Evolutionary conservation across 108 stramenopile species (phyloP).

Genomic region (Mediolabrus comicus): DNA sequence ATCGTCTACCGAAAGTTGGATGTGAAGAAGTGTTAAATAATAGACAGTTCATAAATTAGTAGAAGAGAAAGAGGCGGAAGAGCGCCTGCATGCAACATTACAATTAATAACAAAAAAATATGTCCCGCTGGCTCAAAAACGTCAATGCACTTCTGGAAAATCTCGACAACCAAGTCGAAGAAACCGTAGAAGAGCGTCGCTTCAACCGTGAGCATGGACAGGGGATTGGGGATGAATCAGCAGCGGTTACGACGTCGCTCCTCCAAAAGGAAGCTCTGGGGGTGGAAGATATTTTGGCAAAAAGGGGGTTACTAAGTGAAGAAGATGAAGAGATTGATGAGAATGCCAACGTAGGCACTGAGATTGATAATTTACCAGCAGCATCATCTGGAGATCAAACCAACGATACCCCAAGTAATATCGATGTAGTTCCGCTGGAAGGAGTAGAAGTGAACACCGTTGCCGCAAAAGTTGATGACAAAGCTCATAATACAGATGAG

Average conservation of each 20-base stretch:
- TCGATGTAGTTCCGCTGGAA: background rate
- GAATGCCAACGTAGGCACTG: background rate
- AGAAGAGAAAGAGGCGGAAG: too few species aligned
- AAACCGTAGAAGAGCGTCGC: slow-evolving; percentile 55
- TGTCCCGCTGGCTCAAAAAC: slow-evolving; percentile 79
- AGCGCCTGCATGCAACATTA: too few species aligned
- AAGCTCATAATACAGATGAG: too few species aligned
- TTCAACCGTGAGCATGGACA: slow-evolving; percentile 5
- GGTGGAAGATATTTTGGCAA: slow-evolving; percentile 41
- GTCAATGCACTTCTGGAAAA: slow-evolving; percentile 82
- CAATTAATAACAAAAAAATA: slow-evolving; percentile 20
- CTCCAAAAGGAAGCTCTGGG: slow-evolving; percentile 6
- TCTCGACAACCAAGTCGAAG: slow-evolving; percentile 73
- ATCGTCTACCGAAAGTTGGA: too few species aligned
- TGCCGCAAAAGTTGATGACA: too few species aligned
- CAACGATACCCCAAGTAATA: background rate
- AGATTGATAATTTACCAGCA: background rate
- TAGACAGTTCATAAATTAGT: too few species aligned
- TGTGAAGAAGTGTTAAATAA: too few species aligned
- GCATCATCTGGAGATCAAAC: background rate
- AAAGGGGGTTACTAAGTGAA: slow-evolving; percentile 27
- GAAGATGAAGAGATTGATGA: slow-evolving; percentile 14
- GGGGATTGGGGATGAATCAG: slow-evolving; percentile 11
- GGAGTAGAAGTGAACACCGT: background rate
- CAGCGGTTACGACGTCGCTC: background rate